Evolutionary conservation across 73 alveolate species (phyloP), one percentile per base, ranked within the genome.

Genomic region (Blepharisma stoltei): DNA sequence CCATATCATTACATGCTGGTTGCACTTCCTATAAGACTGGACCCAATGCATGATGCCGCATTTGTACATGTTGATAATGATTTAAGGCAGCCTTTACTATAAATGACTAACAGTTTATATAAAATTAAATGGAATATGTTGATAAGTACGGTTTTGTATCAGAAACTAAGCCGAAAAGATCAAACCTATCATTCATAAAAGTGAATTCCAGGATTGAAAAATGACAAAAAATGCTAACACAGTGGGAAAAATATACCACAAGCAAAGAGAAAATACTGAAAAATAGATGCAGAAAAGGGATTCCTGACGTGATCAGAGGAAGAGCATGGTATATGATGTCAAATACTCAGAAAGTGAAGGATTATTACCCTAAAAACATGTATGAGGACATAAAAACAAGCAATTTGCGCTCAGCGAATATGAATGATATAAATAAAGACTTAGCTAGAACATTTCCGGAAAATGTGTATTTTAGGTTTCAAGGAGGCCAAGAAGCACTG

Each of bases 251-350:
- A 8, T 25, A 14, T 60, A 14, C 14, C 2, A 14, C n/a, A n/a
- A 18, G 18, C 37, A 60, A 60, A 38, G 14, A 8, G 5, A 18
- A 14, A 8, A 8, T 60, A n/a, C 11, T 9, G 85, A 86, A 75
- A 21, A 46, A 71, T 6, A 68, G 94, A 6, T 81, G 83, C 46
- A 60, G 95, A 32, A 88, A 88, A 80, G 95, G 95, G 8, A 83
- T 88, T 50, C 95, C 95, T 6, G 92, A 88, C 70, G 43, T 85
- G 5, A 21, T 80, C 55, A 70, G 95, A 69, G 89, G 92, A 8
- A 48, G 80, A 14, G 89, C 80, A 9, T 88, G 95, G 95, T 53
- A 68, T 48, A 54, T 77, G 20, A 82, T 88, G 1, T 25, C 86
- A 11, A 25, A 83, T 47, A 76, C 71, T 5, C 38, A 14, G 23